Evolutionary conservation across 2,329 filamentous ascomycete genomes (phyloP), one percentile per base, ranked within the genome.

Genomic region (Lasiodiplodia sp.): DNA sequence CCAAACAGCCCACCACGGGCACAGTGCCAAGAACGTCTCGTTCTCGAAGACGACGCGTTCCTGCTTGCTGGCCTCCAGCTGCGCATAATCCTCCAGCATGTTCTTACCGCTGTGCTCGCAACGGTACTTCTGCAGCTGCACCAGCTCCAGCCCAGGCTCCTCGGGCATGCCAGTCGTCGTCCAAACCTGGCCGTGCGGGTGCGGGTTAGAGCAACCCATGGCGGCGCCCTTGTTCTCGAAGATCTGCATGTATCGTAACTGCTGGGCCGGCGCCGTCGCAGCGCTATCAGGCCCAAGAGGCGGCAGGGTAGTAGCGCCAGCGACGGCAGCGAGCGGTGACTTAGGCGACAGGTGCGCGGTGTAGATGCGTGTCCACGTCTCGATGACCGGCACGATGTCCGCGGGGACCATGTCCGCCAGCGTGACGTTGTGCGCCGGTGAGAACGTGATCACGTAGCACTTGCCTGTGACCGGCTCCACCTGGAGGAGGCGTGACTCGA

Each of bases 151-250:
- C 1, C 87, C 87, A 0, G 93, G 93, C 80, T 99, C 96, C 78
- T 98, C 94, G 0, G 96, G 96, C 73, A 97, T 83, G 7, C 90
- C 91, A 25, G 93, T 97, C 0, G 94, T 97, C 2, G 93, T 96
- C 96, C 96, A 99, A 71, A 97, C 87, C 80, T 99, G 96, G 69
- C 96, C 95, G 81, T 99, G 96, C 0, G 96, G 96, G 79, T 99
- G 96, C 0, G 96, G 96, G 79, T 99, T 99, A 1, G 95, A 98
- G 84, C 96, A 99, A 64, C 96, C 96, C 96, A 99, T 99, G 12
- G 95, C 93, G 0, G 92, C 90, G 64, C 96, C 96, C 82, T 99
- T 99, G 85, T 99, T 99, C 83, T 99, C 96, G 71, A 99, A 99
- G 72, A 99, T 98, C 79, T 99, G 96, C 94, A 99, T 97, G 82